Percentiles rank a stretch among this genome's conserved stretches.
Conservation (phyloP, 139 green algal species). For the Chlorella sp. region DNA sequence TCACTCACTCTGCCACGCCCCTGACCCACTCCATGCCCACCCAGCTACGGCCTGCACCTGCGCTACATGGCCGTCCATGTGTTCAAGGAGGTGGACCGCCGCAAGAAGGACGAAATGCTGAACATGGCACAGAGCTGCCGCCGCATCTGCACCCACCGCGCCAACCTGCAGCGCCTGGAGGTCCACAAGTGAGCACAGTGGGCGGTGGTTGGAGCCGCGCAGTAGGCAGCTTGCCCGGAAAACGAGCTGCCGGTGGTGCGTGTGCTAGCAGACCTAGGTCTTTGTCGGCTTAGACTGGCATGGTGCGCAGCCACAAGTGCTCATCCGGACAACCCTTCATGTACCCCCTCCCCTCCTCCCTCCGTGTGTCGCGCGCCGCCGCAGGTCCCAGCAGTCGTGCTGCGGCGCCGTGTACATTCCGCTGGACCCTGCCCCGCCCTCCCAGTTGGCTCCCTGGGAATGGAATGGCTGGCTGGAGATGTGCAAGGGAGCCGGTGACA, state of each 20-base stretch:
- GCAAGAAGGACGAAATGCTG: constrained; percentile 17
- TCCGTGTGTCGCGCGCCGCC: no score
- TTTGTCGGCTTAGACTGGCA: no score
- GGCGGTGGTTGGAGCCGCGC: no score
- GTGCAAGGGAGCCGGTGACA: neutral
- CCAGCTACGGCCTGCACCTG: neutral
- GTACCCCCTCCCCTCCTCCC: no score
- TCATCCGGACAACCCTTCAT: no score
- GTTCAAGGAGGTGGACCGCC: constrained; percentile 9
- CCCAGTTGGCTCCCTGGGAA: constrained; percentile 5
- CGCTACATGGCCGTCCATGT: neutral
- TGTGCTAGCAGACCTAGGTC: no score
- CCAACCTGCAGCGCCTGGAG: neutral
- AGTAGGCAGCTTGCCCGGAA: no score
- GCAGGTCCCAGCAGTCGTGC: neutral
- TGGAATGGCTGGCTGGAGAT: constrained; percentile 12
- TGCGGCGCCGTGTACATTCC: neutral
- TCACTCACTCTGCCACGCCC: no score
- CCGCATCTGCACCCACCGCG: constrained; percentile 11
- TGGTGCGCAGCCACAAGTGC: no score
- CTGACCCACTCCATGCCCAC: no score
- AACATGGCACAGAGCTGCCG: constrained; percentile 20
- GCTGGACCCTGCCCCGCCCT: neutral
- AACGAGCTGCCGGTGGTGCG: no score
- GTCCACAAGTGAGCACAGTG: no score